Base-by-base conservation (phyloP, 2,329 filamentous ascomycete genomes). In the Ceratocystis papillata region DNA sequence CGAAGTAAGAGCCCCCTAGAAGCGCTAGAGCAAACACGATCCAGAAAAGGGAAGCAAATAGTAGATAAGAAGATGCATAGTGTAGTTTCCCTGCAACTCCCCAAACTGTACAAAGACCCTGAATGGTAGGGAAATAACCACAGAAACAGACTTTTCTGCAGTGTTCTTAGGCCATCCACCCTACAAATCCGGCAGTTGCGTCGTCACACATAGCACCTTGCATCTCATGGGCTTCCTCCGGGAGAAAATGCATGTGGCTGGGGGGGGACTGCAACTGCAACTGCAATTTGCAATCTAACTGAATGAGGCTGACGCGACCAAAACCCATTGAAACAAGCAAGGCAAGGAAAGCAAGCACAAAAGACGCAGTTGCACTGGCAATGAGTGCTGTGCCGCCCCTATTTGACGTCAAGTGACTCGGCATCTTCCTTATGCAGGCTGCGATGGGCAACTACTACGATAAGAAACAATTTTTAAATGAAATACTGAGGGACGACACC, bases 201-300 rank as follows among this genome's bases (percentile, higher is more conserved):
- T 44, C 37, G 59, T 44, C 33, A 20, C 33, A 44, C 59, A 45
- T 3, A 41, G 57, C 57, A 61, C n/a, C 57, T 44, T 50, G 46
- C 48, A 25, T 53, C 8, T 28, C 7, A 22, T 53, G 8, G 48
- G n/a, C 22, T 25, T 22, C 48, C 12, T 53, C 22, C 8, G n/a
- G 20, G 3, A 53, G 22, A 25, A 53, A 53, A 53, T 53, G 12
- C 22, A 25, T 25, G 48, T 53, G 48, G 48, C 48, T 53, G 48
- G 48, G 48, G 7, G 20, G 17, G 15, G 6, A 30, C 33, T 45
- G 59, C 59, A 45, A 60, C 28, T 60, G 57, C 57, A 60, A 45
- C 33, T 61, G 55, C 55, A 41, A 59, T 30, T 59, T 59, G 55
- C 55, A 59, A 33, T 44, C 5, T 44, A 61, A 61, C 59, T 44